Base-by-base conservation (phyloP, 164 flowering plant species). In the Macadamia integrifolia region DNA sequence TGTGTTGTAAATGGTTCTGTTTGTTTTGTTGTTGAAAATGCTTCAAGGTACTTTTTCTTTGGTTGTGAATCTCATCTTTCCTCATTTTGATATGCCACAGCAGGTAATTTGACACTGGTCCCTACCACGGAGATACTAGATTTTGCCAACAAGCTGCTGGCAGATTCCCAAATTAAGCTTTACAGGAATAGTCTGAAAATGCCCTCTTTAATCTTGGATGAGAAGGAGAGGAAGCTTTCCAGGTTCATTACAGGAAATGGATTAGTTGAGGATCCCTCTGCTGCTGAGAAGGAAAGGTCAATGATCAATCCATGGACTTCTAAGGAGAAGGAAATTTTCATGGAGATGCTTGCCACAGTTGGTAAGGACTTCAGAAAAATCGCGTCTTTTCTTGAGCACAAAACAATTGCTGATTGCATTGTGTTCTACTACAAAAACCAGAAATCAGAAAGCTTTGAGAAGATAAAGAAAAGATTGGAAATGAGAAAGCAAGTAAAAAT, bases 391-490 rank as follows among this genome's bases (percentile, higher is more conserved):
- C 86, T 95, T 60, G 84, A 82, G 62, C 86, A 89, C 73, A 95
- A 92, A 83, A 87, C 97, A 40, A 88, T 86, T n/a, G 99, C 98
- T 11, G 99, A 95, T 67, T 95, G 99, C 76, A 71, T 95, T 35
- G 87, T 92, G 75, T 95, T 89, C 74, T 95, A 95, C 75, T 95
- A 95, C 81, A 95, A 91, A 80, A 91, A 95, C 71, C 97, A 95
- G 72, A 95, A 92, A 65, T 89, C 96, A 28, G 95, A 89, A 46
- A 66, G 75, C 71, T 93, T 95, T 78, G 82, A 79, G 73, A 87
- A 78, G 70, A 76, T 73, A 66, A 87, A 82, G 81, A 85, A 88
- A 82, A 79, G 77, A 55, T 70, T 62, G 31, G 88, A 79, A 57
- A 32, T 67, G 17, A 67, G 72, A 44, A 85, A 85, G 81, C 87